Conservation (phyloP, 2,329 filamentous ascomycete species). For the Xylaria hypoxylon region DNA sequence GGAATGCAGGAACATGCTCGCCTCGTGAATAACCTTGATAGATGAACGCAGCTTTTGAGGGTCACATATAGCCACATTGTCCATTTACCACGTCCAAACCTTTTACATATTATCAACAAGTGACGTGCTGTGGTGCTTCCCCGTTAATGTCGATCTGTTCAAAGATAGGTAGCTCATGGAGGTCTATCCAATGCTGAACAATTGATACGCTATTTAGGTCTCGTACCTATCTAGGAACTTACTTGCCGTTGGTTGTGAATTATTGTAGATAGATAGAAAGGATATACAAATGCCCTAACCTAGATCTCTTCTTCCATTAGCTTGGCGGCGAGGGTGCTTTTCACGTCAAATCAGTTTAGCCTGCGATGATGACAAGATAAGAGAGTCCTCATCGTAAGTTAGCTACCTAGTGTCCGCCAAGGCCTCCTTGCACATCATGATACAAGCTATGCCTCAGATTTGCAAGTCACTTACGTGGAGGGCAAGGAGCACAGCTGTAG, state of each 20-base stretch:
- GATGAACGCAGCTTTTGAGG: background rate
- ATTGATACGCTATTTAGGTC: background rate
- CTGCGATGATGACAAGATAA: background rate
- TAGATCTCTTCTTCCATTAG: background rate
- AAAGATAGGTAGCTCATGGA: background rate
- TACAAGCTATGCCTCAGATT: constrained; percentile 42
- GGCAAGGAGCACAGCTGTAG: background rate
- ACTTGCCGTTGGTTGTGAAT: background rate
- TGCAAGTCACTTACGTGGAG: constrained; percentile 17
- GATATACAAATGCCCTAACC: too few relatives aligned
- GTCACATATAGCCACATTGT: background rate
- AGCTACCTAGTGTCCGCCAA: background rate
- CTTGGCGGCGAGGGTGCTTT: background rate
- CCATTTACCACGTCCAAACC: background rate
- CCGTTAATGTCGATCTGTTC: background rate
- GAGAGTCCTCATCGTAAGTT: background rate
- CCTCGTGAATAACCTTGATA: background rate
- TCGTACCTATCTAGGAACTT: background rate
- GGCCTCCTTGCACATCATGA: constrained; percentile 33
- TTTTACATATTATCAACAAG: background rate
- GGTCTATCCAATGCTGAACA: too few relatives aligned
- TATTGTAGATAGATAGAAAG: background rate
- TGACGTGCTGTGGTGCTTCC: background rate
- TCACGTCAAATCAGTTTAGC: background rate
- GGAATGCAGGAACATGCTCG: constrained; percentile 1